Evolutionary conservation across 2,329 filamentous ascomycete genomes (phyloP), one percentile per base, ranked within the genome.

Genomic region (Didymella keratinophila): DNA sequence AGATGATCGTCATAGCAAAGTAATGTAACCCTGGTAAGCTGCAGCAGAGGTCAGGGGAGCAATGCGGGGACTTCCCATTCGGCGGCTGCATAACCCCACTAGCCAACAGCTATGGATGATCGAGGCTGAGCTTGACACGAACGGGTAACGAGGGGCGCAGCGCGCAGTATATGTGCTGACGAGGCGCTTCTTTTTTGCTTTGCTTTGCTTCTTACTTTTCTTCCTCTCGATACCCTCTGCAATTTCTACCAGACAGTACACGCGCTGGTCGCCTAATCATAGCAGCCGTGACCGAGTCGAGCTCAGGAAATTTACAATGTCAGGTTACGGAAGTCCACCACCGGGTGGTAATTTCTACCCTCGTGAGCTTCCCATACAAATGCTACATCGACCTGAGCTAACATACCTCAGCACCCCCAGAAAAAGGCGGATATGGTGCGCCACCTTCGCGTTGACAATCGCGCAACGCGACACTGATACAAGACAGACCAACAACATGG

Each of bases 271-370:
- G 51, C 46, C 27, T 54, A 45, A 51, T 39, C n/a, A 20, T 39
- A 18, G 18, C 8, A 39, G 8, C 36, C 12, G 21, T 12, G 32
- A 30, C 11, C 44, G 10, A 32, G 7, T 20, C 45, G 41, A 39
- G 30, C 45, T 41, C 21, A 28, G 50, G 41, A 41, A 42, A 48
- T 30, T 52, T 34, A 34, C 21, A n/a, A 75, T 75, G 71, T 75
- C 73, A 27, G 70, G 71, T 20, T 58, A 50, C 30, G 56, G 51
- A 56, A 73, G 64, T 46, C 73, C 73, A 56, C 73, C 74, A 36
- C 71, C 73, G 9, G 65, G 70, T 49, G 74, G 74, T 16, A 74
- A 75, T 55, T 77, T 75, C 57, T 77, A 76, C 50, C 73, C 74
- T 62, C 67, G 71, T 73, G 58, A 68, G 71, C 67, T 49, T 43